phyloP scores from a whole-genome alignment of 78 protist species.

The Acrasis kona region DNA sequence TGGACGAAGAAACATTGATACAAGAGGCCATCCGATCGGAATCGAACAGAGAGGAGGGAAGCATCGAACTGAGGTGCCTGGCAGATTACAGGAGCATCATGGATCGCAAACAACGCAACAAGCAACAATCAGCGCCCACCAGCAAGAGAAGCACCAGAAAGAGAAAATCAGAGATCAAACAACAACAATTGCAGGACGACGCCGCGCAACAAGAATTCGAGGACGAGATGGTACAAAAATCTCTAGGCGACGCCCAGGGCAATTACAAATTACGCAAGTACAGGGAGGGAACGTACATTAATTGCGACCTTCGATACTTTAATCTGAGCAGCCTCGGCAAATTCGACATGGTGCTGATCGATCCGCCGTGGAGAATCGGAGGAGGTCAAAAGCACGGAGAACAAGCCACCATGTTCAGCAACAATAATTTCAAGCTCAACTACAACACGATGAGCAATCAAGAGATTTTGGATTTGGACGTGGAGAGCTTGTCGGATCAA shows the following conservation, averaged over 20 bases:
- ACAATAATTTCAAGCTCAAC: background rate
- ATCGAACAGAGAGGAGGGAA: no score
- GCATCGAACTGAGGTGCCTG: no score
- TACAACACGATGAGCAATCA: slow-evolving; percentile 21
- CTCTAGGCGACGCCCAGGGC: background rate
- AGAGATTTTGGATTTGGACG: slow-evolving; percentile 12
- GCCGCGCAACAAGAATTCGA: no score
- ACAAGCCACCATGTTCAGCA: background rate
- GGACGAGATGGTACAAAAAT: no score
- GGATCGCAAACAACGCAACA: no score
- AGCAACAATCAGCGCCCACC: no score
- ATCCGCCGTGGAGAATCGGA: slow-evolving; percentile 22
- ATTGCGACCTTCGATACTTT: slow-evolving; percentile 23
- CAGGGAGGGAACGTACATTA: slow-evolving; percentile 22
- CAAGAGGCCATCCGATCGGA: no score
- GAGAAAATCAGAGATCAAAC: no score
- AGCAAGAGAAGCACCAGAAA: no score
- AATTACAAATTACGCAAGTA: background rate
- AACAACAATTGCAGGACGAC: no score
- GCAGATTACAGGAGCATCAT: no score
- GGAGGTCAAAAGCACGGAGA: background rate
- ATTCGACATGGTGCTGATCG: slow-evolving; percentile 29
- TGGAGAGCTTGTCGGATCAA: background rate
- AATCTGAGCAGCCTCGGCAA: slow-evolving; percentile 8
- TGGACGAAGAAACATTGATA: no score